Evolutionary conservation across 352 stramenopile genomes (phyloP), one percentile per base, ranked within the genome.

Genomic region (Phytophthora citrophthora): DNA sequence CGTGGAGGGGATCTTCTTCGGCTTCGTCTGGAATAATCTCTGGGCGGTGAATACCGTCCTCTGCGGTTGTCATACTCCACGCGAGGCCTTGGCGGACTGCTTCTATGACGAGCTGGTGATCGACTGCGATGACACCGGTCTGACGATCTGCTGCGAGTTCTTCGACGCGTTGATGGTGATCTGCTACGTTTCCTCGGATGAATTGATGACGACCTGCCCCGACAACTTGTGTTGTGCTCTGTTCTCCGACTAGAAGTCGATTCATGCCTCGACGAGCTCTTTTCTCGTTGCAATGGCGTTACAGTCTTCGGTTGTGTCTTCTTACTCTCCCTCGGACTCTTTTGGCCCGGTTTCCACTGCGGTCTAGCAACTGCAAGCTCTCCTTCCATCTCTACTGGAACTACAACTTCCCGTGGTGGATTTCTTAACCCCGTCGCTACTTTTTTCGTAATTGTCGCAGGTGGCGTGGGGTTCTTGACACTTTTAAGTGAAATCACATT

Each of bases 1-100:
- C 36, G 31, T 27, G 8, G 9, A 13, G 53, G 50, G 16, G 64
- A 68, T 64, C 46, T 72, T 39, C 64, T 72, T 55, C 32, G 50
- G 1, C 58, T 68, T 56, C 31, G 54, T 49, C 49, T 57, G 4
- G 55, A 61, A 26, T 44, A 62, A 47, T 38, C 10, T 1, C 16
- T 54, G 13, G 27, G 9, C 13, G 18, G 31, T 43, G 61, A 69
- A 7, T 27, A 38, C 20, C 27, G 45, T 16, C 54, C 27, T 43
- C 18, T 36, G 2, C 41, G 52, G 29, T n/a, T 40, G 13, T n/a
- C 12, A 31, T 4, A 13, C 26, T 63, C 45, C 12, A 13, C n/a
- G 53, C 40, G 48, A 49, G 1, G 27, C 23, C n/a, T 57, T 40
- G 54, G 34, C 24, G 53, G 40, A 38, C 24, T 45, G 20, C 20